Conservation (phyloP, 192 early-diverging fungal genomes). For the Jimgerdemannia lactiflua region DNA sequence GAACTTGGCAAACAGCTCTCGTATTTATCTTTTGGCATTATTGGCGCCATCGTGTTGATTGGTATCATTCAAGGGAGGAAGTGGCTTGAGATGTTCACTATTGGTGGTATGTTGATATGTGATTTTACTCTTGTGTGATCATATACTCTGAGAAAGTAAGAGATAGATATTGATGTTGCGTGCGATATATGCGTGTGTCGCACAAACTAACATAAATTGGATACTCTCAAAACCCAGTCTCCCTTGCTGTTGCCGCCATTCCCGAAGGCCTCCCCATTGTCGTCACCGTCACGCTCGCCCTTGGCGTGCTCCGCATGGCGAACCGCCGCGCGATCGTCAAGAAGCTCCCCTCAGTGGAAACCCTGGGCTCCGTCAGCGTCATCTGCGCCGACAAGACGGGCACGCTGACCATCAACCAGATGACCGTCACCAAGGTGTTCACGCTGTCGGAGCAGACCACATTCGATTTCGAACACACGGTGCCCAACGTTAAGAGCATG, state of each 20-base stretch:
- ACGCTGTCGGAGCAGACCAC: constrained; percentile 49
- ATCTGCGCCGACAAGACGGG: constrained; percentile 98
- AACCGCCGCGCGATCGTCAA: constrained; percentile 91
- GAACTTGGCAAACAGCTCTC: constrained; percentile 87
- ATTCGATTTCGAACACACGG: constrained; percentile 49
- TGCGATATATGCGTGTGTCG: background rate
- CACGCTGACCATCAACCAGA: constrained; percentile 93
- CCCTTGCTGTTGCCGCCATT: constrained; percentile 96
- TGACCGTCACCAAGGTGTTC: constrained; percentile 88
- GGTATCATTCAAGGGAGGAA: constrained; percentile 86
- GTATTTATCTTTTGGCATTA: constrained; percentile 82
- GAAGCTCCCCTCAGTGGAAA: constrained; percentile 93
- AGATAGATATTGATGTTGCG: constrained; percentile 6
- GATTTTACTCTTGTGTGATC: background rate
- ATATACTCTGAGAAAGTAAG: background rate
- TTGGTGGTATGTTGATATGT: constrained; percentile 53
- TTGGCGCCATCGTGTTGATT: constrained; percentile 79
- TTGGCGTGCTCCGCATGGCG: constrained; percentile 93
- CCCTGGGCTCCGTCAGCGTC: constrained; percentile 91
- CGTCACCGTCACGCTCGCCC: constrained; percentile 92
- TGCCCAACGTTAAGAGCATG: constrained; percentile 18
- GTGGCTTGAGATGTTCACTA: constrained; percentile 96
- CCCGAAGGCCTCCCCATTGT: constrained; percentile 97
- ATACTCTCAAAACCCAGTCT: constrained; percentile 40
- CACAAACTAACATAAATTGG: background rate